These are phyloP conservation scores for Diaporthe aspalathi DNA, from an alignment of 2,329 filamentous ascomycete species.

Conservation along the genomic window DNA sequence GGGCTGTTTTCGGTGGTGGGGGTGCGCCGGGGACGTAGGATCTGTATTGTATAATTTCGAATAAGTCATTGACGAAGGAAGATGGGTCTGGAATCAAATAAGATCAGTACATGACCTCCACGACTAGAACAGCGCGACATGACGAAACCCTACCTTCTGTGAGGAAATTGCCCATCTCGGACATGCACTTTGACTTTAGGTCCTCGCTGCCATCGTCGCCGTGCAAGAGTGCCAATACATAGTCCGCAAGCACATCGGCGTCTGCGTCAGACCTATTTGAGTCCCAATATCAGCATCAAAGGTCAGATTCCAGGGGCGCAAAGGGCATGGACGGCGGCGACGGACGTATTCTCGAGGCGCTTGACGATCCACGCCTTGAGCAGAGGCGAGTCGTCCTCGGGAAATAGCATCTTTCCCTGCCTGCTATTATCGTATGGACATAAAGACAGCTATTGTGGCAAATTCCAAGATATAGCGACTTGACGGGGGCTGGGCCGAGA, in stretches of 20 bases:
- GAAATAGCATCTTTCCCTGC: conserved; percentile 66
- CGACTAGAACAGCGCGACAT: background rate
- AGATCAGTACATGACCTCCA: background rate
- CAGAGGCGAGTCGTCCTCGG: conserved; percentile 69
- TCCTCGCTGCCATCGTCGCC: conserved; percentile 74
- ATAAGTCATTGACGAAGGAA: conserved; percentile 77
- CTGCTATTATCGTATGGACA: conserved; percentile 15
- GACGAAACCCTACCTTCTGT: conserved; percentile 65
- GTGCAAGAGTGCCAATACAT: conserved; percentile 81
- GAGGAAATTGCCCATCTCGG: conserved; percentile 80
- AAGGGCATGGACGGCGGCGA: conserved; percentile 40
- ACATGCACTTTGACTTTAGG: conserved; percentile 75
- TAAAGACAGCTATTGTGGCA: conserved; percentile 18
- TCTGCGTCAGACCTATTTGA: conserved; percentile 77
- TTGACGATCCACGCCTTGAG: conserved; percentile 84
- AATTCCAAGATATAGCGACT: background rate
- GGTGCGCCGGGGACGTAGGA: conserved; percentile 69
- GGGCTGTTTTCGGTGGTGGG: conserved; percentile 49
- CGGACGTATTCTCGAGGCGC: conserved; percentile 79
- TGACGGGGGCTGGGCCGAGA: background rate
- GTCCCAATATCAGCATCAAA: conserved; percentile 16
- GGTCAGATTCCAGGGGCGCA: background rate
- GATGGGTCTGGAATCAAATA: conserved; percentile 58
- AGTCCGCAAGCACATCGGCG: conserved; percentile 84
- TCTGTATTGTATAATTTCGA: conserved; percentile 72